Percentiles rank a stretch among this genome's conserved stretches.
Evolutionary conservation across 768 basidiomycete genomes (phyloP).

Genomic region (Naematelia aurantialba): DNA sequence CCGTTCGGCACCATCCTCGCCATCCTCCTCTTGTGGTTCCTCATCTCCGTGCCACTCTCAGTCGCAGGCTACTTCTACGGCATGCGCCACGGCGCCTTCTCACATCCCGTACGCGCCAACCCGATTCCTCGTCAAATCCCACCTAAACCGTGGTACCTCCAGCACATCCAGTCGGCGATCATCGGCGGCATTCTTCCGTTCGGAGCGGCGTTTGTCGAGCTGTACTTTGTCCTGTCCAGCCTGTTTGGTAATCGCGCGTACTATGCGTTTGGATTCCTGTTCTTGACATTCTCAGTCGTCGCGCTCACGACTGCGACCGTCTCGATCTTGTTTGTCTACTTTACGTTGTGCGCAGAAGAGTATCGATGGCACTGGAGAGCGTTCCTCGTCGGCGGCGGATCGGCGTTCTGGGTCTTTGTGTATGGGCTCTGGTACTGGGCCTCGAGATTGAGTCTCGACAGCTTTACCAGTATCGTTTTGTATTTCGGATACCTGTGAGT

Average conservation of each 20-base stretch:
- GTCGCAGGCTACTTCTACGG: conserved; percentile 82
- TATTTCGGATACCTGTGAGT: conserved; percentile 79
- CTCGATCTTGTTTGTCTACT: conserved; percentile 66
- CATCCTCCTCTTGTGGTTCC: conserved; percentile 83
- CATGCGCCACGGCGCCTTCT: conserved; percentile 73
- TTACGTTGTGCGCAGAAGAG: conserved; percentile 88
- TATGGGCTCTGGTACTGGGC: conserved; percentile 73
- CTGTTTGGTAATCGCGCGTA: conserved; percentile 68
- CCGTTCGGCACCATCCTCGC: conserved; percentile 92
- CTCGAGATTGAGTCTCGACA: conserved; percentile 77
- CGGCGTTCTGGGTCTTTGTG: conserved; percentile 81
- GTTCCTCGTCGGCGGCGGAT: conserved; percentile 87
- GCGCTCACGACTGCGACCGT: conserved; percentile 85
- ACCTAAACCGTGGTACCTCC: conserved; percentile 75
- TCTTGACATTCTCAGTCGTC: conserved; percentile 77
- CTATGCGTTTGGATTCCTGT: conserved; percentile 93
- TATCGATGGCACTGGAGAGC: conserved; percentile 98
- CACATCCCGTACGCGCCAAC: conserved; percentile 83
- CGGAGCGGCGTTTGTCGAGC: conserved; percentile 90
- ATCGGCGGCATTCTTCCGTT: conserved; percentile 92
- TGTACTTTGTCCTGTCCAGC: conserved; percentile 86
- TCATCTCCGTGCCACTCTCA: conserved; percentile 86
- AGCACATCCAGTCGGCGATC: conserved; percentile 69
- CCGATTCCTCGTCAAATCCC: conserved; percentile 96
- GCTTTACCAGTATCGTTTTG: conserved; percentile 71